Base-by-base conservation (phyloP, 2,329 filamentous ascomycete species). In the Claviceps fusiformis region DNA sequence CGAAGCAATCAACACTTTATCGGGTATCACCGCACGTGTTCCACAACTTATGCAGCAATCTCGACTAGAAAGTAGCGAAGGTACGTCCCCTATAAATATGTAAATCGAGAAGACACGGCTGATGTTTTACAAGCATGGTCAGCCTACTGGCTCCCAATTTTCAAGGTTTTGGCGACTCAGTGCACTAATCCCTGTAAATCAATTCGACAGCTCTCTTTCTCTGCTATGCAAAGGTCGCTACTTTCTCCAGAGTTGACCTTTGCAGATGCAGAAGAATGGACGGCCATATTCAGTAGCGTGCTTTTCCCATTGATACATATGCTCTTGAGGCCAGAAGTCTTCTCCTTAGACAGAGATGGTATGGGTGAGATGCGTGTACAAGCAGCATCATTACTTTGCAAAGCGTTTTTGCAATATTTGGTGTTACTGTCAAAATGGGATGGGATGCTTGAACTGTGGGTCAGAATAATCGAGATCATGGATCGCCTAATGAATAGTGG, bases 301-400 rank as follows among this genome's bases (percentile, higher is more conserved):
- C 76, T 98, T 17, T 96, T 98, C 69, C 93, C 93, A 1, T 76
- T 98, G 15, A 92, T 97, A 59, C 77, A 86, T 41, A 82, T 87
- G 59, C 78, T 98, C 2, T 76, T 98, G 17, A 96, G 95, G 68
- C 93, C 93, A 0, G 93, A 98, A 69, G 86, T 96, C 10, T 96
- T 95, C 68, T 89, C 91, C 54, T 86, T 86, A 1, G 93, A 98
- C 67, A 86, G 89, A 1, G 76, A 87, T 41, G 93, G 93, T 43
- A 98, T 98, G 93, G 87, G 87, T 61, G 92, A 97, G 70, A 97
- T 93, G 53, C 80, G 93, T 47, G 88, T 97, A 0, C 89, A 96
- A 64, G 89, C 89, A 1, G 89, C 92, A 0, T 95, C 89, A 10
- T 75, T 98, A 52, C 78, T 98, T 15, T 95, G 89, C 75, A 96